Conservation (phyloP, 495 filamentous ascomycete species). For the Tuber aestivum region DNA sequence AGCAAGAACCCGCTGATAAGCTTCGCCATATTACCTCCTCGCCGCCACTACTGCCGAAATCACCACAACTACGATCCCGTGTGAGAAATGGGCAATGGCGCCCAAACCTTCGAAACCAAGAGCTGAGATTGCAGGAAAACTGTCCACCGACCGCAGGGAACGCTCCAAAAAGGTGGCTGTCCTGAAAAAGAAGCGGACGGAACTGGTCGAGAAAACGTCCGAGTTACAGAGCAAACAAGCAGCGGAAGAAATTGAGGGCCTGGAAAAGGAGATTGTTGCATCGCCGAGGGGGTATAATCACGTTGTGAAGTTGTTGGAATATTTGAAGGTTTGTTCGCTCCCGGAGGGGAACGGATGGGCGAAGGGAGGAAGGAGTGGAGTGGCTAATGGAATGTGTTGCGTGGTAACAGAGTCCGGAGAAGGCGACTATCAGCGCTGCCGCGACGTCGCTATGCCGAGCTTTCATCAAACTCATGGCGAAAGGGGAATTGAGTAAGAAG, state of each 20-base stretch:
- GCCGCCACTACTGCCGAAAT: neutral
- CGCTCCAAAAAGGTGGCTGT: neutral
- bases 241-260: conserved; percentile 29
- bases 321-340: conserved; percentile 47
- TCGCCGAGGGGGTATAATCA: conserved; percentile 90
- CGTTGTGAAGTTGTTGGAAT: conserved; percentile 65
- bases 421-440: conserved; percentile 45
- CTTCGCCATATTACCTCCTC: neutral
- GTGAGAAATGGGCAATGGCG: neutral
- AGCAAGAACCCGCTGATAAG: neutral
- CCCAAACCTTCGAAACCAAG: neutral
- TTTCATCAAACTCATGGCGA: conserved; percentile 75
- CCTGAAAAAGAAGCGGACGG: neutral
- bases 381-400: neutral
- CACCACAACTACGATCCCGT: neutral
- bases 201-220: neutral
- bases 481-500: conserved; percentile 61
- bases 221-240: neutral
- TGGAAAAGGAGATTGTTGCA: conserved; percentile 36
- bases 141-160: neutral
- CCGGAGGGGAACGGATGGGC: neutral
- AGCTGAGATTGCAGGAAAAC: neutral
- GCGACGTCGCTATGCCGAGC: conserved; percentile 79
- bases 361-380: neutral
- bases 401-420: neutral